Percentiles rank a stretch among this genome's conserved stretches.
Evolutionary conservation across 1,139 yeast genomes (phyloP).

Genomic region (Candida pseudoviswanathii): DNA sequence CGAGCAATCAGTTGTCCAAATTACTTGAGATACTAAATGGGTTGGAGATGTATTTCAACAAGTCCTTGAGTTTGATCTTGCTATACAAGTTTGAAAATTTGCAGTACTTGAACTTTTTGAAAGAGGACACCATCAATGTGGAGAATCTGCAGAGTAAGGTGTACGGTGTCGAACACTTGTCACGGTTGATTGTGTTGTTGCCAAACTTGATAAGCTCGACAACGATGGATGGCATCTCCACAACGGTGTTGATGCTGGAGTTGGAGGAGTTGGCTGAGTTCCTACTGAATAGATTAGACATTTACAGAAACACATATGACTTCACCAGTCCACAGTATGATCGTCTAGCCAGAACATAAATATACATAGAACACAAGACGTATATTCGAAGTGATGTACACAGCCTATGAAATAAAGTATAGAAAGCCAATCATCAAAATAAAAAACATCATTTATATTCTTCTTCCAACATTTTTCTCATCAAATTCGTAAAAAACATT

Average conservation of each 20-base stretch:
- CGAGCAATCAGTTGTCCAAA: constrained; percentile 47
- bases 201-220: constrained; percentile 83
- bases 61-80: constrained; percentile 68
- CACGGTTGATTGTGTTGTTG: constrained; percentile 70
- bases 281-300: constrained; percentile 50
- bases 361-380: constrained; percentile 16
- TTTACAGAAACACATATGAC: constrained; percentile 50
- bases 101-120: constrained; percentile 64
- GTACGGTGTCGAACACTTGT: constrained; percentile 79
- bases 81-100: constrained; percentile 84
- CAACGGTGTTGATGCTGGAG: constrained; percentile 47
- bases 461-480: neutral
- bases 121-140: constrained; percentile 28
- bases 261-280: constrained; percentile 56
- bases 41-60: constrained; percentile 73
- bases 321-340: constrained; percentile 68
- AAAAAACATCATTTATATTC: neutral
- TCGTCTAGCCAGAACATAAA: constrained; percentile 35
- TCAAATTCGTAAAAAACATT: constrained; percentile 6
- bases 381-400: constrained; percentile 1
- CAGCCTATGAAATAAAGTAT: neutral
- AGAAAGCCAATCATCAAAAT: neutral
- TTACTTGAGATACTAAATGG: constrained; percentile 72
- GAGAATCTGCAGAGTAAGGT: constrained; percentile 37
- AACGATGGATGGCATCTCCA: constrained; percentile 76